Conservation (phyloP, 2,329 filamentous ascomycete species). For the Aspergillus brunneoviolaceus region DNA sequence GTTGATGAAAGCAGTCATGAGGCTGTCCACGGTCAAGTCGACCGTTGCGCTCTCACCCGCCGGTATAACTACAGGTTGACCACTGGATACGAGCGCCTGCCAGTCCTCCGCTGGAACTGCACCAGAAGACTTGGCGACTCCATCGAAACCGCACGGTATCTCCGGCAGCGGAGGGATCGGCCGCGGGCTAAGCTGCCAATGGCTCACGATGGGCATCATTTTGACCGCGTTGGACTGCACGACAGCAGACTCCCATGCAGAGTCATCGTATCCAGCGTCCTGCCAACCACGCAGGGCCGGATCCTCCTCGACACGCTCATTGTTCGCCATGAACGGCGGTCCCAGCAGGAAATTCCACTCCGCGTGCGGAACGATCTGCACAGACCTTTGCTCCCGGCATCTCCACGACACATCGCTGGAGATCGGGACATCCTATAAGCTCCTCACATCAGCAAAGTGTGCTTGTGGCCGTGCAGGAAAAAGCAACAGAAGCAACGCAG, state of each 20-base stretch:
- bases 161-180: slow-evolving; percentile 3
- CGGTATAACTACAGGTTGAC: not conserved
- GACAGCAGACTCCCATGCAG: not conserved
- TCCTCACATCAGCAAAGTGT: too few relatives aligned
- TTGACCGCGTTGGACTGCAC: not conserved
- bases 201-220: slow-evolving; percentile 9
- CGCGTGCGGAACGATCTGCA: not conserved
- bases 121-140: not conserved
- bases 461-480: too few relatives aligned
- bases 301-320: slow-evolving; percentile 2
- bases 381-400: not conserved
- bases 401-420: not conserved
- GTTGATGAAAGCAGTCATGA: slow-evolving; percentile 5
- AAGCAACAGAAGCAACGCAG: too few relatives aligned
- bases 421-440: not conserved
- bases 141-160: not conserved
- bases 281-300: slow-evolving; percentile 1
- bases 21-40: not conserved
- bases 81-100: not conserved
- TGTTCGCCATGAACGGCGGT: slow-evolving; percentile 5
- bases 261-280: not conserved
- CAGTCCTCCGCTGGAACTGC: not conserved
- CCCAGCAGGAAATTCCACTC: slow-evolving; percentile 11
- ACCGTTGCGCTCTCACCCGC: not conserved
- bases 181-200: slow-evolving; percentile 2